Conservation (phyloP, 192 early-diverging fungal species). For the Oehlia diaphana region DNA sequence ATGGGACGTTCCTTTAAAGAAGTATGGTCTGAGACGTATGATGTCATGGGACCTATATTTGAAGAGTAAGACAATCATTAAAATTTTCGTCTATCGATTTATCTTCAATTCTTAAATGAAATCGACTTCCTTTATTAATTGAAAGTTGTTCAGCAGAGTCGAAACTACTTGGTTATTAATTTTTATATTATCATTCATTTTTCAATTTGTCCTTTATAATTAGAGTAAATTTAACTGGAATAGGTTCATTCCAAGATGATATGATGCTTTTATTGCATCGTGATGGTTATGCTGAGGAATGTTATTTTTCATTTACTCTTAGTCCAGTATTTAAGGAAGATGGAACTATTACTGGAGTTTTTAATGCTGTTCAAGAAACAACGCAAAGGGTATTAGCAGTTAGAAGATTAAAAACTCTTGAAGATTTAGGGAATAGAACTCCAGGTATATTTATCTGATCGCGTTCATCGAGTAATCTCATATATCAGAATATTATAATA, state of each 20-base stretch:
- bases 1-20: slow-evolving; percentile 33
- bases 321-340: slow-evolving; percentile 38
- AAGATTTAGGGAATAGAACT: slow-evolving; percentile 38
- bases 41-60: slow-evolving; percentile 32
- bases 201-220: neutral
- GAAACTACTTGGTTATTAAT: no score
- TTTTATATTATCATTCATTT: neutral
- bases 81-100: neutral
- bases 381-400: slow-evolving; percentile 37
- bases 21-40: slow-evolving; percentile 39
- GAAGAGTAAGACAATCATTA: slow-evolving; percentile 26
- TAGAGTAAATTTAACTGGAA: slow-evolving; percentile 15
- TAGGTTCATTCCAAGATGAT: slow-evolving; percentile 21
- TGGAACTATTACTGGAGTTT: slow-evolving; percentile 35
- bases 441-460: neutral
- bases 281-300: slow-evolving; percentile 43
- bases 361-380: slow-evolving; percentile 39
- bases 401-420: slow-evolving; percentile 37
- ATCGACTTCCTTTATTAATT: no score
- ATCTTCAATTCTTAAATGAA: neutral
- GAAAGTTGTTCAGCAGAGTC: no score
- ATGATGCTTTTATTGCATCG: slow-evolving; percentile 13
- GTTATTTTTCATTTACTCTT: slow-evolving; percentile 44
- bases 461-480: neutral
- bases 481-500: no score